Conservation (phyloP, 441 rosid species). For the Omphalea diandra region DNA sequence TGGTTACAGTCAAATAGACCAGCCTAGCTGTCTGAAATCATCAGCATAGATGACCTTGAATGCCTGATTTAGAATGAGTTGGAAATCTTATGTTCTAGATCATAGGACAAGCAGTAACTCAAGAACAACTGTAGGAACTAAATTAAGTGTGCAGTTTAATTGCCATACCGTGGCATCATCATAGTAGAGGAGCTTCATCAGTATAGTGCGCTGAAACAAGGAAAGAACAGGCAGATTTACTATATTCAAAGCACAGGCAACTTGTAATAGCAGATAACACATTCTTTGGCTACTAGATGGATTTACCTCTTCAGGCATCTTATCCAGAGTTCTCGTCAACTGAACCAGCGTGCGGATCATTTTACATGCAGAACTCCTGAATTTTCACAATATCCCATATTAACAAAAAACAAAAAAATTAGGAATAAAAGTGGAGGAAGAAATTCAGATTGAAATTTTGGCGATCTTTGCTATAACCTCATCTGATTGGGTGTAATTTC, state of each 20-base stretch:
- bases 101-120: conserved; percentile 2
- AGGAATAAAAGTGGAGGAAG: background rate
- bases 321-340: conserved; percentile 95
- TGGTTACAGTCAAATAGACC: background rate
- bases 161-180: conserved; percentile 91
- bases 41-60: conserved; percentile 3
- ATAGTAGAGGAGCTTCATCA: conserved; percentile 93
- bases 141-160: conserved; percentile 13
- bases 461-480: conserved; percentile 48
- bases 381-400: conserved; percentile 7
- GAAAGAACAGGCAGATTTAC: conserved; percentile 18
- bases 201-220: conserved; percentile 72
- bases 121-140: conserved; percentile 1
- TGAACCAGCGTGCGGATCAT: conserved; percentile 93
- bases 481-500: conserved; percentile 90
- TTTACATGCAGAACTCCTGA: conserved; percentile 96
- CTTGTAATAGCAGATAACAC: no score
- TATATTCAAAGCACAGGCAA: no score
- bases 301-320: conserved; percentile 89
- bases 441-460: conserved; percentile 2
- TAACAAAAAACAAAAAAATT: background rate
- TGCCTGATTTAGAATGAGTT: background rate
- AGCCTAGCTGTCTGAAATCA: background rate
- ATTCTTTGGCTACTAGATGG: no score
- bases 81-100: background rate